Percentiles rank a stretch among this genome's conserved stretches.
Evolutionary conservation across 257 asterid genomes (phyloP).

Genomic region (Solanum sejunctum): DNA sequence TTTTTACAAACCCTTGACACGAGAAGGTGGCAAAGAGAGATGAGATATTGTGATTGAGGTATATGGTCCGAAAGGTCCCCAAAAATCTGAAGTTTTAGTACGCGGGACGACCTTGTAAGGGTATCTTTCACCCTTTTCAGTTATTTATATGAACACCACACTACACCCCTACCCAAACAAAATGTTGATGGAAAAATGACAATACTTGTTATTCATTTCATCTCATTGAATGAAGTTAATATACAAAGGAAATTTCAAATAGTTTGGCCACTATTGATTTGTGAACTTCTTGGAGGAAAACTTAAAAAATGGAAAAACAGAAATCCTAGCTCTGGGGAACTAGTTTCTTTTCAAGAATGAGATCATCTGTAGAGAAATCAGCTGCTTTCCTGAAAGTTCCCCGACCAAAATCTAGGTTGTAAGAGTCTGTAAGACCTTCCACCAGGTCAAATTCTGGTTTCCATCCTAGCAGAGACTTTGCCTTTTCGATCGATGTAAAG

Average conservation of each 20-base stretch:
- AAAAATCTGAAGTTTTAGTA: too few species aligned
- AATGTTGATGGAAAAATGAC: neutral
- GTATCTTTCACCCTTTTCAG: too few species aligned
- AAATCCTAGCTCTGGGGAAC: slow-evolving; percentile 42
- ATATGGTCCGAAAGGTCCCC: too few species aligned
- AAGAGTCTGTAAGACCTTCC: slow-evolving; percentile 80
- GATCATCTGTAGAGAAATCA: slow-evolving; percentile 90
- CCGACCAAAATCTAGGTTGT: slow-evolving; percentile 88
- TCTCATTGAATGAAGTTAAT: neutral
- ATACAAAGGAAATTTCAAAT: neutral
- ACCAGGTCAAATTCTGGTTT: slow-evolving; percentile 65
- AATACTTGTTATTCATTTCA: neutral
- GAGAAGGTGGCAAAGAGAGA: too few species aligned
- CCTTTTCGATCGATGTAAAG: slow-evolving; percentile 85
- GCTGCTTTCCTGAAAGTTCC: slow-evolving; percentile 90
- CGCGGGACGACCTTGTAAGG: neutral
- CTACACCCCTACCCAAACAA: neutral
- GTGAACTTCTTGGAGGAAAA: neutral
- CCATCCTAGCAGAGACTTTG: slow-evolving; percentile 77
- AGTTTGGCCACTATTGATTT: neutral
- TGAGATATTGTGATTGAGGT: too few species aligned
- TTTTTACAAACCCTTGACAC: too few species aligned
- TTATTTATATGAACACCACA: neutral
- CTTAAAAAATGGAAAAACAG: neutral
- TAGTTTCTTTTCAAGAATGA: slow-evolving; percentile 70